Percentiles rank a stretch among this genome's conserved stretches.
Conservation (phyloP, 139 green algal species). For the Dunaliella primolecta region DNA sequence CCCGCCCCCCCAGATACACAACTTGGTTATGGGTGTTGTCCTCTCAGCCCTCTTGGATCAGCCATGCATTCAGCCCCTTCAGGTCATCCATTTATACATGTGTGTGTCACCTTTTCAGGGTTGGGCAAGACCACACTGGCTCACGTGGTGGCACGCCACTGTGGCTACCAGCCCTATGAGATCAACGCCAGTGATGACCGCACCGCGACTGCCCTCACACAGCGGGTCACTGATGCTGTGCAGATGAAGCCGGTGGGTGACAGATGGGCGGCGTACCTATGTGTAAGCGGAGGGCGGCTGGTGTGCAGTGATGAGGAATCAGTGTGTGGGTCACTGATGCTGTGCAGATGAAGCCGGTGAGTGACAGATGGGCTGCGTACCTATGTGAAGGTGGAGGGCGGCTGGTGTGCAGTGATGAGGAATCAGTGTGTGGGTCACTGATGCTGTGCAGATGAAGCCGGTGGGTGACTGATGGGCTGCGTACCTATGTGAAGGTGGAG, state of each 20-base stretch:
- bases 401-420: background rate
- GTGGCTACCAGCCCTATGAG: slow-evolving; percentile 90
- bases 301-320: background rate
- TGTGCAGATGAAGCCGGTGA: slow-evolving; percentile 60
- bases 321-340: slow-evolving; percentile 67
- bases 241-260: slow-evolving; percentile 52
- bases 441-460: slow-evolving; percentile 74
- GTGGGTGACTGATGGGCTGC: slow-evolving; percentile 4
- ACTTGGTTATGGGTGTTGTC: too few relatives aligned
- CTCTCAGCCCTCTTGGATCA: too few relatives aligned
- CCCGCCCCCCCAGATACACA: too few relatives aligned
- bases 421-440: slow-evolving; percentile 45
- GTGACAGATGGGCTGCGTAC: background rate
- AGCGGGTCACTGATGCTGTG: slow-evolving; percentile 74
- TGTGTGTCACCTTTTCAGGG: too few relatives aligned
- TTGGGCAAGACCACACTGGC: slow-evolving; percentile 96
- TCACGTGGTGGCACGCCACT: slow-evolving; percentile 88
- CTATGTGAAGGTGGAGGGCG: background rate
- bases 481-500: background rate
- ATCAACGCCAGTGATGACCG: slow-evolving; percentile 96
- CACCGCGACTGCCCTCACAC: slow-evolving; percentile 54
- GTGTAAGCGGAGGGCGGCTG: background rate
- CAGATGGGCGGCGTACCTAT: background rate
- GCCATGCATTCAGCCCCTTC: too few relatives aligned
- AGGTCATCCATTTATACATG: too few relatives aligned